Evolutionary conservation across 805 yeast genomes (phyloP).

Genomic region (Cyberlindnera suaveolens): DNA sequence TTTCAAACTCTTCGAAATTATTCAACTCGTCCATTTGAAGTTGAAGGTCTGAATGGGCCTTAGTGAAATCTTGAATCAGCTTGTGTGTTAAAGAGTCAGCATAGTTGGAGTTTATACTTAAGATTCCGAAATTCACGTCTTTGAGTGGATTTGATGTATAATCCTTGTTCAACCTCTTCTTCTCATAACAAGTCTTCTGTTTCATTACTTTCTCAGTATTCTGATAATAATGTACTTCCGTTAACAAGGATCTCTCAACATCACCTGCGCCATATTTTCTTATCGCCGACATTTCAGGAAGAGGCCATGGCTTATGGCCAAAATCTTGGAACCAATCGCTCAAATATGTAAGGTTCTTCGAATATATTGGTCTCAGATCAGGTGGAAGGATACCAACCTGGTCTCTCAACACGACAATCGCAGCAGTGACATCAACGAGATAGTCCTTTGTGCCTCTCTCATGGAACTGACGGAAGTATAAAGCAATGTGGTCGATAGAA

Average conservation of each 20-base stretch:
- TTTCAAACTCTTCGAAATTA: conserved; percentile 32
- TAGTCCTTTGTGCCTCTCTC: conserved; percentile 32
- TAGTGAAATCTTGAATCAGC: conserved; percentile 49
- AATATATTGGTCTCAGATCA: conserved; percentile 68
- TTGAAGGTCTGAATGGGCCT: conserved; percentile 36
- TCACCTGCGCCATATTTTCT: conserved; percentile 62
- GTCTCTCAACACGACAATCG: conserved; percentile 76
- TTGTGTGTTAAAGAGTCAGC: conserved; percentile 55
- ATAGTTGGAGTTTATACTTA: conserved; percentile 32
- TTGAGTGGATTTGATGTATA: conserved; percentile 66
- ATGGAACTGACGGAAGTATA: conserved; percentile 35
- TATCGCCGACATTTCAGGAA: conserved; percentile 65
- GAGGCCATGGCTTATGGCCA: conserved; percentile 53
- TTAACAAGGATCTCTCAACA: conserved; percentile 70
- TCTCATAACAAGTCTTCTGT: conserved; percentile 42
- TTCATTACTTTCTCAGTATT: conserved; percentile 34
- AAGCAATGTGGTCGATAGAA: conserved; percentile 76
- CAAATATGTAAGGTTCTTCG: conserved; percentile 57
- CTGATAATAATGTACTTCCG: conserved; percentile 61
- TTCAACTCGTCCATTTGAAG: conserved; percentile 43
- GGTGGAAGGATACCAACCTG: conserved; percentile 79
- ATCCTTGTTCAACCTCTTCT: conserved; percentile 57
- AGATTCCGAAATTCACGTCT: conserved; percentile 48
- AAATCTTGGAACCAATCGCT: conserved; percentile 51
- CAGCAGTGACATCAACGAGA: conserved; percentile 68